Evolutionary conservation across 2,329 filamentous ascomycete species (phyloP).

Genomic region (Ophiobolus disseminans): DNA sequence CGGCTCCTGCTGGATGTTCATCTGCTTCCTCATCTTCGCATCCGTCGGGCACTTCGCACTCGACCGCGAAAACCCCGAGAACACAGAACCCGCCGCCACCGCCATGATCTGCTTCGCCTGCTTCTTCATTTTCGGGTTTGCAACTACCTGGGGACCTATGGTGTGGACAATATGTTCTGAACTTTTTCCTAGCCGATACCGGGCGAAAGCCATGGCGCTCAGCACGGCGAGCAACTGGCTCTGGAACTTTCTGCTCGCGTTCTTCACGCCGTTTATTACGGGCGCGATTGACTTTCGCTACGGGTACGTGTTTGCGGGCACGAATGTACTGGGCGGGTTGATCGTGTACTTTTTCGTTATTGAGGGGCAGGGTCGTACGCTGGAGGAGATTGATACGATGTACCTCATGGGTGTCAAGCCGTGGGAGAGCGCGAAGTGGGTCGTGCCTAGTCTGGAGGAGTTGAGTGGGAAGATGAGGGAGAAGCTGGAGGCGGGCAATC

Average conservation of each 20-base stretch:
- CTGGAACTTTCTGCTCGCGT: constrained; percentile 55
- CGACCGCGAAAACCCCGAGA: constrained; percentile 38
- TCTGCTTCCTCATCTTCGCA: constrained; percentile 64
- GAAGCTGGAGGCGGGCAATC: constrained; percentile 30
- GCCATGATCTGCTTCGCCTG: constrained; percentile 72
- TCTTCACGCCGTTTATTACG: constrained; percentile 81
- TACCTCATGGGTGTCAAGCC: constrained; percentile 71
- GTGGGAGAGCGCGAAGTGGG: constrained; percentile 66
- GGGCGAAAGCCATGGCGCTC: constrained; percentile 53
- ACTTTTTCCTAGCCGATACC: constrained; percentile 66
- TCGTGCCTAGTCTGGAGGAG: constrained; percentile 32
- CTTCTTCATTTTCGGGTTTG: constrained; percentile 70
- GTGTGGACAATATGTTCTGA: constrained; percentile 43
- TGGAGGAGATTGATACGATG: constrained; percentile 78
- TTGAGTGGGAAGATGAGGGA: constrained; percentile 32
- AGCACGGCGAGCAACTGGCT: constrained; percentile 54
- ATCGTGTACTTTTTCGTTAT: constrained; percentile 80
- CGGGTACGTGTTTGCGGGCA: constrained; percentile 77
- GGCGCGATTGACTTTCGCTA: constrained; percentile 72
- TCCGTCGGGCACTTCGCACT: constrained; percentile 54
- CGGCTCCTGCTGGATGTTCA: constrained; percentile 56
- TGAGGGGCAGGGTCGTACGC: constrained; percentile 73
- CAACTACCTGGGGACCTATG: constrained; percentile 72
- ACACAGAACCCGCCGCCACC: constrained; percentile 48
- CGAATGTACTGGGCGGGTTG: constrained; percentile 67